Evolutionary conservation across 192 early-diverging fungal genomes (phyloP), one percentile per base, ranked within the genome.

Genomic region (Kappamyces sp.): DNA sequence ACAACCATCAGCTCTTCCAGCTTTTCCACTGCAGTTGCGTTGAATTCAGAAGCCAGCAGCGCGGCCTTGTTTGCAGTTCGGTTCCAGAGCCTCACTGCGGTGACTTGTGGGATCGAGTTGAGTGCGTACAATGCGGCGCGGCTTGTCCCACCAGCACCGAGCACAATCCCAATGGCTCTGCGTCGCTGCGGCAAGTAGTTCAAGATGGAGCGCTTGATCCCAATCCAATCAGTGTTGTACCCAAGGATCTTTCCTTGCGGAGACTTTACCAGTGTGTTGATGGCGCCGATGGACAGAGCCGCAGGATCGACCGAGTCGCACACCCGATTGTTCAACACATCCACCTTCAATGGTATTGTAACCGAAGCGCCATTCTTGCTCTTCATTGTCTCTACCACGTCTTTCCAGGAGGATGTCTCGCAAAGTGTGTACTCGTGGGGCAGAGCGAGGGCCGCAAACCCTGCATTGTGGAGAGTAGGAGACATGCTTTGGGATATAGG

Each of bases 171-270:
- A n/a, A 74, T 58, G n/a, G 50, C 33, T 23, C 43, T 23, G 58
- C 12, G 33, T 38, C 63, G 40, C 46, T 39, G 31, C 5, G 12
- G 47, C 36, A 58, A 32, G 2, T 43, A 34, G 23, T 58, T 43
- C 61, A 49, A 38, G 38, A 94, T 74, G 49, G 77, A 79, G 34
- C 72, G 72, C 43, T 74, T 74, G 49, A 99, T 96, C 37, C 96
- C 96, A 13, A 94, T 58, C 77, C 89, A 97, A 65, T 99, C 96
- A 10, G 96, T 99, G 70, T 99, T 99, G 60, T 95, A 93, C 13
- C 96, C 96, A 34, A 84, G 47, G 2, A 95, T 44, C 65, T 12
- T 62, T 3, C 60, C 51, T 6, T 65, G 67, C 5, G 60, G 47
- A 23, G 23, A 23, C n/a, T 66, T 49, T 3, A 66, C 42, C 12